Base-by-base conservation (phyloP, 2,329 filamentous ascomycete species). In the Pseudocercospora fijiensis region DNA sequence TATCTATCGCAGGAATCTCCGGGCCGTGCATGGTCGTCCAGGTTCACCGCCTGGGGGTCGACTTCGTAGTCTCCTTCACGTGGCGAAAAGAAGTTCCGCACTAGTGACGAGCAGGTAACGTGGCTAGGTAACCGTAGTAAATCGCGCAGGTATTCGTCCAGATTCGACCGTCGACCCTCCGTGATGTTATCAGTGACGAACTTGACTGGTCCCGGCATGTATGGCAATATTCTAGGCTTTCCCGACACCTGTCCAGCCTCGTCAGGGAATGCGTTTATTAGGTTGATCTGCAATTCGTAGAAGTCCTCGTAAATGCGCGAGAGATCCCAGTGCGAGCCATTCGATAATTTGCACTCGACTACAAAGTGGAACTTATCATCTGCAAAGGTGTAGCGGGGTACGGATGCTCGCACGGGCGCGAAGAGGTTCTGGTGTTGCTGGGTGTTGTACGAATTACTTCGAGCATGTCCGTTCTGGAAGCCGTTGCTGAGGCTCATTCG, bases 301-400 rank as follows among this genome's bases (percentile, higher is more conserved):
- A 99, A 99, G 79, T 98, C 95, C 77, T 98, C 92, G 74, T 99
- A 99, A 74, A 96, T 95, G 67, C 95, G 88, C 43, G 92, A 94
- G 57, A 99, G 81, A 75, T 97, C 93, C 92, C 93, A 98, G 74
- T 91, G 89, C 53, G 91, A 86, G 55, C 92, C 93, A 75, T 98
- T 93, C 74, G 96, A 92, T 77, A 98, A 86, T 72, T 89, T 85
- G 24, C 91, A 92, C 76, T 97, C 93, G 64, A 99, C 94, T 60
- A 97, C 91, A 74, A 98, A 99, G 92, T 95, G 98, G 78, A 98
- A 98, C 77, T 97, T 97, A 71, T 97, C 93, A 75, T 98, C 94
- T 64, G 92, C 92, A 74, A 96, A 98, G 77, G 92, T 96, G 79
- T 96, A 98, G 66, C 92, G 86, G 16, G 94, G 93, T 71, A 98